Base-by-base conservation (phyloP, 108 stramenopile genomes). In the Asterionellopsis glacialis region DNA sequence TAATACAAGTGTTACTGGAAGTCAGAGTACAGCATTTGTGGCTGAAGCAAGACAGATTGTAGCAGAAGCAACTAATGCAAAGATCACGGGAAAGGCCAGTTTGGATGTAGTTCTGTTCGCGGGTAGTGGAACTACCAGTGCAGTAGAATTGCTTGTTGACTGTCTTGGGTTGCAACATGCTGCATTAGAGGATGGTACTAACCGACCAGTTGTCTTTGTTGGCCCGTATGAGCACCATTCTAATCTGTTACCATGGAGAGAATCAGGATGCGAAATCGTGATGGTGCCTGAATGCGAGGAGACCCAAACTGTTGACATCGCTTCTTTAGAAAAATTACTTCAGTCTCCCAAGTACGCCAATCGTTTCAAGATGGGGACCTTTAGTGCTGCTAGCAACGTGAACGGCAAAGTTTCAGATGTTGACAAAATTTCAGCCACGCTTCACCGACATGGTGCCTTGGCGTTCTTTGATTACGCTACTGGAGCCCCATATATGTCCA, bases 201-300 rank as follows among this genome's bases (percentile, higher is more conserved):
- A 54, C 4, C 15, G 24, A 26, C 53, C 53, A 9, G 76, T 96
- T 1, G 84, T 98, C 15, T 88, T 99, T 65, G 75, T 92, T 21
- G 93, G 96, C 9, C 95, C 97, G 11, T 97, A 88, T 27, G 97
- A 95, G 73, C 98, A 99, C 69, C 98, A 99, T 64, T 95, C 94
- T 55, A 98, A 97, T 69, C 61, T 99, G 38, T 63, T 99, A 6
- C 96, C 96, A 1, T 99, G 96, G 96, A 67, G 96, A 59, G 98
- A 99, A 77, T 79, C 85, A 11, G 92, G 92, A 24, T 80, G 80
- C 44, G 72, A 85, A 13, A 79, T 93, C 26, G 75, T 86, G 10
- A 78, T 79, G 44, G 59, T 88, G 3, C 79, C 83, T 11, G 77
- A 79, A 41, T 55, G 76, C 12, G 22, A 59, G 18, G 61, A 79